Conservation (phyloP, 345 rosid genomes). For the Luvunga scandens region DNA sequence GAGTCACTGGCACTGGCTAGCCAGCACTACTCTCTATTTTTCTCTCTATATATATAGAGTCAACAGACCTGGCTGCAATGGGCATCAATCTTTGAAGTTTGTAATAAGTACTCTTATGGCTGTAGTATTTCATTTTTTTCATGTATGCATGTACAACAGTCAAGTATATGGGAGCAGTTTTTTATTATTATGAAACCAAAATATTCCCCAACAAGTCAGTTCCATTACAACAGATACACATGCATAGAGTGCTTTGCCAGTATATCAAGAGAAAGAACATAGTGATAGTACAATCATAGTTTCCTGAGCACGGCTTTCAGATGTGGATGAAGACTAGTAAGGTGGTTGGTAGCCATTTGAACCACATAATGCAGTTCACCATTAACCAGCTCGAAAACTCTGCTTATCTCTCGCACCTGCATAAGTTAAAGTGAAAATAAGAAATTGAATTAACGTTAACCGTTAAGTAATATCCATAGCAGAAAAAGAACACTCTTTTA, state of each 20-base stretch:
- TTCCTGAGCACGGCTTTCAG: constrained; percentile 50
- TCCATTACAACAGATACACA: background rate
- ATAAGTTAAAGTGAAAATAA: background rate
- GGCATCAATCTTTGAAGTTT: background rate
- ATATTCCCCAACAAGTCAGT: background rate
- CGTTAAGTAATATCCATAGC: too few species aligned
- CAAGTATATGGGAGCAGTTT: background rate
- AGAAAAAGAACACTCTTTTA: too few species aligned
- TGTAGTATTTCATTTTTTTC: background rate
- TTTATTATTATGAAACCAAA: background rate
- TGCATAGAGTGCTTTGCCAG: background rate
- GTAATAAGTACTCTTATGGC: background rate
- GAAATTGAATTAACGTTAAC: background rate
- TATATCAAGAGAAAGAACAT: background rate
- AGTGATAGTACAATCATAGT: constrained; percentile 16
- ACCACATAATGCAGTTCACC: constrained; percentile 49
- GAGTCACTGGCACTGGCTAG: constrained; percentile 45
- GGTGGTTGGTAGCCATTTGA: constrained; percentile 47
- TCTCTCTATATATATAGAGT: background rate
- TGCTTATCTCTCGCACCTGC: constrained; percentile 56
- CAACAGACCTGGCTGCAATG: background rate
- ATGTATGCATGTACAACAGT: background rate
- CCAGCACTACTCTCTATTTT: too few species aligned
- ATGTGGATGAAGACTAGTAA: constrained; percentile 36
- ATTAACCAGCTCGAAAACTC: constrained; percentile 44